Conservation (phyloP, 768 basidiomycete species). For the Hydnum rufescens region DNA sequence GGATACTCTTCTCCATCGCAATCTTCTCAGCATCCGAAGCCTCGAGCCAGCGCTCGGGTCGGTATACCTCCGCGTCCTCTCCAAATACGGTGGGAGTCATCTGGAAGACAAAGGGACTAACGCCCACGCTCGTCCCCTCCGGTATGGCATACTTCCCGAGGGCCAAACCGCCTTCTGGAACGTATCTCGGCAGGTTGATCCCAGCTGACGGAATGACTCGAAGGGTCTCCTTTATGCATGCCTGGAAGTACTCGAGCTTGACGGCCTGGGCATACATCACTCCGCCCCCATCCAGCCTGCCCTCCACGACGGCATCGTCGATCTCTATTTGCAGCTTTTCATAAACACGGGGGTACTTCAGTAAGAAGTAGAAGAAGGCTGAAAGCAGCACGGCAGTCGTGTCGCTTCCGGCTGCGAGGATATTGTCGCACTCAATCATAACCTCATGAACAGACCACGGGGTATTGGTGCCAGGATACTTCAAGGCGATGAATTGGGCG, state of each 20-base stretch:
- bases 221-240: background rate
- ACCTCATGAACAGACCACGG: background rate
- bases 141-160: background rate
- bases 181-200: background rate
- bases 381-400: background rate
- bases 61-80: background rate
- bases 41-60: background rate
- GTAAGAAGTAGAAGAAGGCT: background rate
- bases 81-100: background rate
- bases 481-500: background rate
- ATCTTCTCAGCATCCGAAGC: background rate
- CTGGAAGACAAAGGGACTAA: background rate
- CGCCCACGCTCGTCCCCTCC: background rate
- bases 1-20: background rate
- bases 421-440: background rate
- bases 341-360: background rate
- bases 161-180: background rate
- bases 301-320: background rate
- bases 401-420: background rate
- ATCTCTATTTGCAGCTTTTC: background rate
- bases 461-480: background rate
- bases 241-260: slow-evolving; percentile 1
- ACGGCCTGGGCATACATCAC: background rate
- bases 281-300: background rate
- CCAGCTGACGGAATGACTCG: background rate